Conservation (phyloP, 2,329 filamentous ascomycete genomes). For the Tolypocladium album region DNA sequence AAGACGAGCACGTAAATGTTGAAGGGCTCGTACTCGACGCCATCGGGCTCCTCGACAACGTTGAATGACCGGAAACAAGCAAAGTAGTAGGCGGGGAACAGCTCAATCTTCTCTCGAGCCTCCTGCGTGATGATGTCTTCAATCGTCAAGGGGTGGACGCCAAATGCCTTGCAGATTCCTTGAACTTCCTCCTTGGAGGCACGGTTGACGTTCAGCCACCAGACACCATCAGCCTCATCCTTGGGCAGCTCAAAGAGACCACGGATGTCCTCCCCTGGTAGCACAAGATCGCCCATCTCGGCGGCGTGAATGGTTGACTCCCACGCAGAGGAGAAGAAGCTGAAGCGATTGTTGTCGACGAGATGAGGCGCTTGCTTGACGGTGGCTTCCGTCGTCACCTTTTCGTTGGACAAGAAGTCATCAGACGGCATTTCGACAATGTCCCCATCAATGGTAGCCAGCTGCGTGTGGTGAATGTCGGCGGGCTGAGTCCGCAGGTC, state of each 20-base stretch:
- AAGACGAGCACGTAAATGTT: slow-evolving; percentile 97
- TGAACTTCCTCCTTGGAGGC: slow-evolving; percentile 82
- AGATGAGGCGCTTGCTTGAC: slow-evolving; percentile 27
- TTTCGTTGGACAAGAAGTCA: slow-evolving; percentile 35
- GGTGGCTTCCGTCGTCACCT: slow-evolving; percentile 24
- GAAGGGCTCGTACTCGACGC: slow-evolving; percentile 82
- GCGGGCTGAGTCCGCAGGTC: slow-evolving; percentile 19
- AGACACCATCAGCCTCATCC: slow-evolving; percentile 66
- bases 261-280: slow-evolving; percentile 81
- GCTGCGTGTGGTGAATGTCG: slow-evolving; percentile 18
- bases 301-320: slow-evolving; percentile 88
- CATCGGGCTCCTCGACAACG: slow-evolving; percentile 63
- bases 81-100: slow-evolving; percentile 97
- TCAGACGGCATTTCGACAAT: slow-evolving; percentile 42
- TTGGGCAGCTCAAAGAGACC: slow-evolving; percentile 67
- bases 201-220: slow-evolving; percentile 94
- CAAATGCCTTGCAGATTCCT: slow-evolving; percentile 86
- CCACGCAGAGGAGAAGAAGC: slow-evolving; percentile 92
- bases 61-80: slow-evolving; percentile 94
- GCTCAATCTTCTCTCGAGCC: slow-evolving; percentile 93
- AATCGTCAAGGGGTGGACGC: slow-evolving; percentile 87
- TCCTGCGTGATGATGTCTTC: slow-evolving; percentile 96
- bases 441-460: slow-evolving; percentile 45
- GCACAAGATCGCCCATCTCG: slow-evolving; percentile 76
- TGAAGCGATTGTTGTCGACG: slow-evolving; percentile 69